Percentiles rank a stretch among this genome's conserved stretches.
Conservation (phyloP, 257 asterid genomes). For the Nicotiana paniculata region DNA sequence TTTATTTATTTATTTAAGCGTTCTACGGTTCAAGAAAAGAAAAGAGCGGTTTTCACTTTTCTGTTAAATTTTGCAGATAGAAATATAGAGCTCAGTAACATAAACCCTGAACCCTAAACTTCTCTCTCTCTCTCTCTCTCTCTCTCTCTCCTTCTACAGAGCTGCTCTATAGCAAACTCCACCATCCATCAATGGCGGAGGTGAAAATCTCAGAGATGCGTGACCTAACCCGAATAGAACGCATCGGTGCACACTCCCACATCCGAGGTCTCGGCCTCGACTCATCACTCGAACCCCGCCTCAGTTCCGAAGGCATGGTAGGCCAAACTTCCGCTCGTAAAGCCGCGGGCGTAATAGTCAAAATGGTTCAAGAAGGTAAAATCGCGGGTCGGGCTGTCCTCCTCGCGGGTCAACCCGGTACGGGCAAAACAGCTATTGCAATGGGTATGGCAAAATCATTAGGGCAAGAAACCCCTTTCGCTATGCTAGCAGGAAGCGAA, state of each 20-base stretch:
- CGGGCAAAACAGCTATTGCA: constrained; percentile 82
- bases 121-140: too few relatives aligned
- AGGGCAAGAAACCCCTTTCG: constrained; percentile 85
- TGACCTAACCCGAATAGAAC: constrained; percentile 75
- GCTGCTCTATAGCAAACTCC: neutral
- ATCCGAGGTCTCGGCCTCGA: constrained; percentile 85
- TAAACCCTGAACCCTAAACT: too few relatives aligned
- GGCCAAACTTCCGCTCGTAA: constrained; percentile 76
- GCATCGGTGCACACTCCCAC: constrained; percentile 87
- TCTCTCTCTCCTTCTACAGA: too few relatives aligned
- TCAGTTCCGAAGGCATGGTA: constrained; percentile 81
- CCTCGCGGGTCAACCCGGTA: constrained; percentile 80
- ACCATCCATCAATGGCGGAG: constrained; percentile 46
- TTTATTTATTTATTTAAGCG: too few relatives aligned
- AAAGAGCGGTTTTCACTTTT: too few relatives aligned
- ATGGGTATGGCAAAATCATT: constrained; percentile 93
- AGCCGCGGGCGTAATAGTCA: constrained; percentile 75
- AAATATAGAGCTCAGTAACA: too few relatives aligned
- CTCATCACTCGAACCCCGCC: constrained; percentile 68
- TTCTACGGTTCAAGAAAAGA: too few relatives aligned
- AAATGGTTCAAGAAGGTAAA: constrained; percentile 78
- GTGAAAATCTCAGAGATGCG: constrained; percentile 72
- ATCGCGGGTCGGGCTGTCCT: constrained; percentile 80
- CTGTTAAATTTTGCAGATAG: too few relatives aligned
- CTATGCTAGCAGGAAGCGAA: constrained; percentile 89